These are phyloP conservation scores for Botrytis fabae DNA, from an alignment of 2,329 filamentous ascomycete genomes.

Conservation along the genomic window DNA sequence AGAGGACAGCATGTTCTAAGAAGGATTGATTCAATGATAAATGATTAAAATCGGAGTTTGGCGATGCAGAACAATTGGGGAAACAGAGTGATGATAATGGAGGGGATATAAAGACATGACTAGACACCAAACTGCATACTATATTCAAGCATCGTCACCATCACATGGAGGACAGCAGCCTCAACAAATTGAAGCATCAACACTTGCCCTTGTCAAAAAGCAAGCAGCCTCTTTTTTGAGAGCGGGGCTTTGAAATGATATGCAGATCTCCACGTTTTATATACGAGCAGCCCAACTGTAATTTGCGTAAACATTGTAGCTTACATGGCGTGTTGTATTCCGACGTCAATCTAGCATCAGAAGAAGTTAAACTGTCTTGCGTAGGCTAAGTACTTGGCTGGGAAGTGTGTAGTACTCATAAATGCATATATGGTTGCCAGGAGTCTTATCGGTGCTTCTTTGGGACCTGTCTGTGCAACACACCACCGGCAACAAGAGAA, in stretches of 20 bases:
- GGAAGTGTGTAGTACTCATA: not conserved
- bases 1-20: conserved; percentile 5
- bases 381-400: not conserved
- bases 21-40: not conserved
- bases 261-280: conserved; percentile 15
- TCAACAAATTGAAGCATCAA: conserved; percentile 3
- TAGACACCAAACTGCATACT: not conserved
- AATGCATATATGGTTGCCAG: not conserved
- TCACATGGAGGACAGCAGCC: conserved; percentile 4
- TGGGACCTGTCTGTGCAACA: conserved; percentile 8
- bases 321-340: not conserved
- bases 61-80: conserved; percentile 6
- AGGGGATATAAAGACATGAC: conserved; percentile 5
- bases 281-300: not conserved
- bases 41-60: not conserved
- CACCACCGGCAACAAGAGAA: not conserved
- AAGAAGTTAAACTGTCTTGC: not conserved
- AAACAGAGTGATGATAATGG: not conserved
- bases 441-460: conserved; percentile 4
- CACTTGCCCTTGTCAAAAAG: not conserved
- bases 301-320: not conserved
- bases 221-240: not conserved
- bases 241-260: not conserved
- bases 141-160: not conserved
- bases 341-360: conserved; percentile 10